These are phyloP conservation scores for Populus tremula DNA, from an alignment of 345 rosid genomes.

Conservation along the genomic window DNA sequence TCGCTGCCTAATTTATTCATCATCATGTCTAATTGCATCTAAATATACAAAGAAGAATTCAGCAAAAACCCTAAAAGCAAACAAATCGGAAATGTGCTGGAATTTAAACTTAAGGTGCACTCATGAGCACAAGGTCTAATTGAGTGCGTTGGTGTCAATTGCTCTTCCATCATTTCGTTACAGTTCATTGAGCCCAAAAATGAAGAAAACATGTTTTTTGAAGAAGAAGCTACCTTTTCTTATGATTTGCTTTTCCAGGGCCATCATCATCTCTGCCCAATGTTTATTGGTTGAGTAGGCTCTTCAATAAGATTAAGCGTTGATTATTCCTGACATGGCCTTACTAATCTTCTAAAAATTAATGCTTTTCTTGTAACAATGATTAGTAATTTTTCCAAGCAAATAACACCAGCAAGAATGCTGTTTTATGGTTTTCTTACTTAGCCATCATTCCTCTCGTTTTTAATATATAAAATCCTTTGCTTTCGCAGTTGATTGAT, in stretches of 20 bases:
- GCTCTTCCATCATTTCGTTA: not conserved
- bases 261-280: no score
- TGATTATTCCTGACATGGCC: not conserved
- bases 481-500: not conserved
- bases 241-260: not conserved
- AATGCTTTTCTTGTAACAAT: conserved; percentile 26
- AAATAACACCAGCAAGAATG: conserved; percentile 1
- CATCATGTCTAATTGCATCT: not conserved
- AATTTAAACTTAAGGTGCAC: conserved; percentile 35
- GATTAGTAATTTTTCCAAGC: conserved; percentile 19
- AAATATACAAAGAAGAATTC: not conserved
- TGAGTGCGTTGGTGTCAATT: not conserved
- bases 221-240: not conserved
- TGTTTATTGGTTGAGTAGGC: no score
- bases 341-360: not conserved
- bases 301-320: no score
- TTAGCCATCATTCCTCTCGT: not conserved
- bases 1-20: not conserved
- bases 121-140: conserved; percentile 25
- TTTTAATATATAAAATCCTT: not conserved
- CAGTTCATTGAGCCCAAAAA: not conserved
- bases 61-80: not conserved
- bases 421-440: not conserved
- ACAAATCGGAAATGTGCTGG: conserved; percentile 31
- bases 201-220: not conserved